phyloP scores from a whole-genome alignment of 1,139 yeast genomes.

The Dujonia santamariae region DNA sequence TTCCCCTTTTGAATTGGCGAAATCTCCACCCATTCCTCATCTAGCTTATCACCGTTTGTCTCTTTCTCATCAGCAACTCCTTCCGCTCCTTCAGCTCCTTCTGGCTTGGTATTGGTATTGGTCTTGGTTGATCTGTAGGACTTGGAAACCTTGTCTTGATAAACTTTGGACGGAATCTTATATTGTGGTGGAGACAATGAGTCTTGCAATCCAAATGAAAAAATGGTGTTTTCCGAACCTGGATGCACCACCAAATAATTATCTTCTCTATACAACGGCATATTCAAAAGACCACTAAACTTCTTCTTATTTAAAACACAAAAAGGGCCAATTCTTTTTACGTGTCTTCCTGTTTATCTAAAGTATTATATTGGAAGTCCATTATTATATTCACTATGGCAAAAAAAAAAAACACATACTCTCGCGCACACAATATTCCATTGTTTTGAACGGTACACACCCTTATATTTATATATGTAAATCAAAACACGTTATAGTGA shows the following conservation, averaged over 20 bases:
- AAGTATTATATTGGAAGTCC: no score
- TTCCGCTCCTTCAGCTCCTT: background rate
- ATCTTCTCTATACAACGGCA: conserved; percentile 64
- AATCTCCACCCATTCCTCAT: conserved; percentile 44
- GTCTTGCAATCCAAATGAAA: conserved; percentile 80
- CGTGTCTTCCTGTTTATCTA: no score
- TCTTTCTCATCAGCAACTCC: background rate
- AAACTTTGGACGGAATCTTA: conserved; percentile 74
- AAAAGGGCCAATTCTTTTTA: no score
- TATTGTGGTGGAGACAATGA: conserved; percentile 73
- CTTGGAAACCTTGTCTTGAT: conserved; percentile 44
- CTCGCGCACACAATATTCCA: no score
- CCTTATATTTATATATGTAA: no score
- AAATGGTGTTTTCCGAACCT: conserved; percentile 73
- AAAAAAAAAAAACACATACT: no score
- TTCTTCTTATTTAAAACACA: no score
- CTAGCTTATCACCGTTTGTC: background rate
- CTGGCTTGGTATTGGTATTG: conserved; percentile 8
- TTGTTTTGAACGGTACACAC: no score
- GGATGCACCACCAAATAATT: conserved; percentile 68
- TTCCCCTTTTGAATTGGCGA: conserved; percentile 63
- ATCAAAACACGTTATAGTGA: no score
- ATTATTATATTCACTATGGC: no score
- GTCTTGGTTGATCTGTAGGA: conserved; percentile 35
- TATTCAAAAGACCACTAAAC: no score